Evolutionary conservation across 2,329 filamentous ascomycete species (phyloP).

Genomic region (Ploettnerulaceae sp.): DNA sequence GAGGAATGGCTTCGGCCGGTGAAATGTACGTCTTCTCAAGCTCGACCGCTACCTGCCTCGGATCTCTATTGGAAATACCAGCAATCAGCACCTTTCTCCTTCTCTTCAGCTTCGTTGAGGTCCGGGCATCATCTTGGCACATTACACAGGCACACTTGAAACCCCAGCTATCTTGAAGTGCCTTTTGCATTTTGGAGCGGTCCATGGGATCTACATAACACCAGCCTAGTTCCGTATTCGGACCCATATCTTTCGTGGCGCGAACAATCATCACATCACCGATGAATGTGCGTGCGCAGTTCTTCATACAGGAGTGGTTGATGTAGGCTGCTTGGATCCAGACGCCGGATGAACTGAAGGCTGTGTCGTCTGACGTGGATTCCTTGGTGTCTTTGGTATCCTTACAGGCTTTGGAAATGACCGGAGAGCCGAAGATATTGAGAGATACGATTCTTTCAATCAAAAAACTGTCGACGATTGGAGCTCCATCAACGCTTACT

Average conservation of each 20-base stretch:
- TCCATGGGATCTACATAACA: slow-evolving; percentile 34
- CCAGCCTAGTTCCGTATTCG: slow-evolving; percentile 43
- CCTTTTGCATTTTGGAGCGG: slow-evolving; percentile 28
- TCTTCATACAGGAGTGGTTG: slow-evolving; percentile 49
- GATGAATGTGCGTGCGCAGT: slow-evolving; percentile 45
- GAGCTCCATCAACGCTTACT: slow-evolving; percentile 15
- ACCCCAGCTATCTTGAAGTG: slow-evolving; percentile 35
- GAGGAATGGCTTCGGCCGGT: neutral
- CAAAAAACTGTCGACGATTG: slow-evolving; percentile 39
- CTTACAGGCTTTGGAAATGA: slow-evolving; percentile 19
- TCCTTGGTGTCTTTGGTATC: slow-evolving; percentile 10
- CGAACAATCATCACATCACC: slow-evolving; percentile 50
- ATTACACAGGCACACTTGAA: slow-evolving; percentile 40
- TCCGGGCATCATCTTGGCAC: slow-evolving; percentile 14
- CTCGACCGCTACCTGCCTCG: neutral
- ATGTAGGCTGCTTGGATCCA: slow-evolving; percentile 46
- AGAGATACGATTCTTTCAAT: slow-evolving; percentile 39
- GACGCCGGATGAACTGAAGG: slow-evolving; percentile 35
- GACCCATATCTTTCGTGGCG: slow-evolving; percentile 40
- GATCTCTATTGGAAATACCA: neutral
- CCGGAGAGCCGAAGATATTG: slow-evolving; percentile 41
- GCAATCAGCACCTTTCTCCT: neutral
- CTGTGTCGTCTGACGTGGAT: slow-evolving; percentile 19
- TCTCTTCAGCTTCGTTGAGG: neutral
- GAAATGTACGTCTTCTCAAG: slow-evolving; percentile 2